Evolutionary conservation across 2,329 filamentous ascomycete genomes (phyloP), one percentile per base, ranked within the genome.

Genomic region (Xylariaceae sp.): DNA sequence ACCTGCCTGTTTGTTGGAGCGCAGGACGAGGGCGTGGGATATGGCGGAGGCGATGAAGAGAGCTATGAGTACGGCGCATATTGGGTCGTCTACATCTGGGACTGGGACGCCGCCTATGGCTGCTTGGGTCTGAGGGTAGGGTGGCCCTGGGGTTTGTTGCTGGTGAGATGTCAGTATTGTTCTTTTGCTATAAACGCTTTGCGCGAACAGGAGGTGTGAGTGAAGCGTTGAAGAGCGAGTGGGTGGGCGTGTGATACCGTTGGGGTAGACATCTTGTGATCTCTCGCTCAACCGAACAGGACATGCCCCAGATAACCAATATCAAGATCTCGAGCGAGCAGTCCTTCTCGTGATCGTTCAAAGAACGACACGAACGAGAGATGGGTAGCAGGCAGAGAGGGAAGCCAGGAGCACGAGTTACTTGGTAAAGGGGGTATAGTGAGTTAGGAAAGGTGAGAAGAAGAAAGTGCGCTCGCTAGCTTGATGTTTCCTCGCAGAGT

Each of bases 1-100:
- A 40, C 72, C 72, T 38, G 68, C 68, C 14, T 67, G 68, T 19
- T 61, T 67, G 70, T 81, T 87, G 50, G 71, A 58, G 52, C 74
- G 72, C 1, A 64, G 53, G 48, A 63, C 49, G 10, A 52, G 48
- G 47, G 59, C 49, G 55, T 64, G 61, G 33, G 59, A 59, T 7
- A 45, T 54, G 3, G 58, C 61, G 3, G 60, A 58, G 27, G 50
- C 39, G 5, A 57, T 47, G 57, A 62, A 64, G 12, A 63, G 54
- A 1, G 52, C 27, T 6, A 64, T 51, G 0, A 64, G 49, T 10
- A 55, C 57, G 1, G 48, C 57, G 3, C 57, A 48, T 41, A 64
- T 50, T 22, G 61, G 54, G 36, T 62, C 53, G 53, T 64, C 62
- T 31, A 58, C 22, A 2, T 12, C 19, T 1, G 52, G 36, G 4